Conservation (phyloP, 2,329 filamentous ascomycete species). For the Phaeosphaeriaceae sp. region DNA sequence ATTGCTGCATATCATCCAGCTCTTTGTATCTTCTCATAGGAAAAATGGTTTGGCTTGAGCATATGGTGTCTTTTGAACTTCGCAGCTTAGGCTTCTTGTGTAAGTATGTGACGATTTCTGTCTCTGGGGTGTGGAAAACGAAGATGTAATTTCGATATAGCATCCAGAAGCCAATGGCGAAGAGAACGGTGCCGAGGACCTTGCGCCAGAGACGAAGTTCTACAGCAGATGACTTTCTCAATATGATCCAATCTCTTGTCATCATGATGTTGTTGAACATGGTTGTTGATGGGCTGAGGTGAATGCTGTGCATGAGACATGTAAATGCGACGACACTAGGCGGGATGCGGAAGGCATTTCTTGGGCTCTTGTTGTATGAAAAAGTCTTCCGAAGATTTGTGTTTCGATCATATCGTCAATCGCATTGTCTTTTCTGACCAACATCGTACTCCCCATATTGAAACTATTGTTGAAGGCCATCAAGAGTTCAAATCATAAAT, state of each 20-base stretch:
- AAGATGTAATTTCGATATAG: conserved; percentile 22
- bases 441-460: no score
- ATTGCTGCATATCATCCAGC: conserved; percentile 35
- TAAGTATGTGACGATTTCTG: conserved; percentile 14
- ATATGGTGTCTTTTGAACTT: conserved; percentile 14
- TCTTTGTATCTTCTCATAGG: conserved; percentile 32
- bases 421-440: no score
- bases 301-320: conserved; percentile 5
- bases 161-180: conserved; percentile 13
- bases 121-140: conserved; percentile 10
- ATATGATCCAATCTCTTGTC: conserved; percentile 18
- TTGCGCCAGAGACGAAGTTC: conserved; percentile 2
- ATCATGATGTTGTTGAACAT: conserved; percentile 12
- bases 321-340: conserved; percentile 2
- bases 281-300: background rate
- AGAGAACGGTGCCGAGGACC: conserved; percentile 9
- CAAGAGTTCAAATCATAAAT: background rate
- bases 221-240: background rate
- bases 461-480: no score
- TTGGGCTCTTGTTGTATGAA: no score
- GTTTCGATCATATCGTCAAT: no score
- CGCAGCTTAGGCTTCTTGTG: conserved; percentile 11
- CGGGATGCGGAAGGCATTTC: no score
- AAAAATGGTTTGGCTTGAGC: conserved; percentile 34
- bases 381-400: no score